Percentiles rank a stretch among this genome's conserved stretches.
These are phyloP conservation scores for Rhizopogon sp. DNA, from an alignment of 768 basidiomycete species.

Conservation along the genomic window DNA sequence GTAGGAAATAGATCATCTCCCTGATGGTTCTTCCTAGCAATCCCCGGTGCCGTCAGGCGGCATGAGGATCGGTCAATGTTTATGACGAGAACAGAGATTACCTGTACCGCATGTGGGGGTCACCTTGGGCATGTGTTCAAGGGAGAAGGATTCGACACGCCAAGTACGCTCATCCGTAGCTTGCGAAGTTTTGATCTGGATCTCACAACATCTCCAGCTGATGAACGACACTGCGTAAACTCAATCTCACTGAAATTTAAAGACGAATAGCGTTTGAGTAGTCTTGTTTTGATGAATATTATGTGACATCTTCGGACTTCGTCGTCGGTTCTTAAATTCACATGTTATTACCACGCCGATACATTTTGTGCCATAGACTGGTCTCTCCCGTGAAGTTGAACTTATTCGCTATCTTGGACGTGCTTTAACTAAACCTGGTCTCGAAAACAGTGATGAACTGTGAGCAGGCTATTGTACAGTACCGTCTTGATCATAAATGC, in stretches of 20 bases:
- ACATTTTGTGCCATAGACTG: background rate
- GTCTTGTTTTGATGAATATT: background rate
- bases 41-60: constrained; percentile 82
- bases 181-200: background rate
- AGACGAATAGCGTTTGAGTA: constrained; percentile 22
- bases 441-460: background rate
- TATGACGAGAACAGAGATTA: constrained; percentile 79
- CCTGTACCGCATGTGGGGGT: constrained; percentile 85
- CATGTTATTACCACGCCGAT: background rate
- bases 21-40: constrained; percentile 43
- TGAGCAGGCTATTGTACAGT: background rate
- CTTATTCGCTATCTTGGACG: background rate
- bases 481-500: no score
- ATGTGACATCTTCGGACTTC: no score
- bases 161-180: constrained; percentile 46
- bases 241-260: constrained; percentile 79
- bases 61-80: constrained; percentile 48
- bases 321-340: no score
- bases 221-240: constrained; percentile 89
- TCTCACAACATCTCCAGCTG: constrained; percentile 37
- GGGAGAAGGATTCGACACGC: constrained; percentile 78
- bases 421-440: no score
- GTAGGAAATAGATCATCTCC: background rate
- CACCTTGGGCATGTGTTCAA: constrained; percentile 96
- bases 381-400: background rate